Evolutionary conservation across 2,329 filamentous ascomycete species (phyloP).

Genomic region (Fusarium sp.): DNA sequence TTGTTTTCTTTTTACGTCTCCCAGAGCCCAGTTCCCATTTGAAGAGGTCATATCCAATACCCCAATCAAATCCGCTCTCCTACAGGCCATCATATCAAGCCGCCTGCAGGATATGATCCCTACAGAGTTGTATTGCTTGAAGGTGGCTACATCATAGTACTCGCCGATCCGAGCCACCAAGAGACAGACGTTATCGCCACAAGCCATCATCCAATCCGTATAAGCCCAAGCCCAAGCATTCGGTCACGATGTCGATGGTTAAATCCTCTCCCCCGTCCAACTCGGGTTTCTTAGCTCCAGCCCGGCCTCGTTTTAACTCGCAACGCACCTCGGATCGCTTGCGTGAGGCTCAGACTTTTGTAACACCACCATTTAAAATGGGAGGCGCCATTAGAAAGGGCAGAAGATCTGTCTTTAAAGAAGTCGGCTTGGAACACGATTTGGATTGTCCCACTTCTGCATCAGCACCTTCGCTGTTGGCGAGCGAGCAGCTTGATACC

Average conservation of each 20-base stretch:
- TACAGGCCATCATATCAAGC: constrained; percentile 19
- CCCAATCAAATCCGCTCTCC: constrained; percentile 2
- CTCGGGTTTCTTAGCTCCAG: constrained; percentile 36
- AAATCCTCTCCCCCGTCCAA: constrained; percentile 36
- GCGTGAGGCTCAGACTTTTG: constrained; percentile 58
- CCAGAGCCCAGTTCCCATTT: constrained; percentile 7
- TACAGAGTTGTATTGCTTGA: constrained; percentile 38
- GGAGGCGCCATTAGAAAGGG: constrained; percentile 60
- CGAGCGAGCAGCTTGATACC: constrained; percentile 30
- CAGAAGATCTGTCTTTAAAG: constrained; percentile 64
- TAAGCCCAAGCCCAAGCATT: constrained; percentile 4
- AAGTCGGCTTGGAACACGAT: constrained; percentile 59
- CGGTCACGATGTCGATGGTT: constrained; percentile 36
- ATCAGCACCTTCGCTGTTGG: constrained; percentile 15
- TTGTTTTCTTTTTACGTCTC: background rate
- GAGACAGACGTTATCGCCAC: constrained; percentile 35
- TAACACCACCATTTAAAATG: constrained; percentile 55
- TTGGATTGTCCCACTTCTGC: constrained; percentile 38
- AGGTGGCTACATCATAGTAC: constrained; percentile 45
- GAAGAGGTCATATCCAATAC: constrained; percentile 6
- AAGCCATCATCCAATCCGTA: constrained; percentile 22
- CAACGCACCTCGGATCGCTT: constrained; percentile 63
- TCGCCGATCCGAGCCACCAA: constrained; percentile 40
- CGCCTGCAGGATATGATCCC: constrained; percentile 40
- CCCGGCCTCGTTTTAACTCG: constrained; percentile 63